Evolutionary conservation across 805 yeast genomes (phyloP).

Genomic region (Spathaspora girioi): DNA sequence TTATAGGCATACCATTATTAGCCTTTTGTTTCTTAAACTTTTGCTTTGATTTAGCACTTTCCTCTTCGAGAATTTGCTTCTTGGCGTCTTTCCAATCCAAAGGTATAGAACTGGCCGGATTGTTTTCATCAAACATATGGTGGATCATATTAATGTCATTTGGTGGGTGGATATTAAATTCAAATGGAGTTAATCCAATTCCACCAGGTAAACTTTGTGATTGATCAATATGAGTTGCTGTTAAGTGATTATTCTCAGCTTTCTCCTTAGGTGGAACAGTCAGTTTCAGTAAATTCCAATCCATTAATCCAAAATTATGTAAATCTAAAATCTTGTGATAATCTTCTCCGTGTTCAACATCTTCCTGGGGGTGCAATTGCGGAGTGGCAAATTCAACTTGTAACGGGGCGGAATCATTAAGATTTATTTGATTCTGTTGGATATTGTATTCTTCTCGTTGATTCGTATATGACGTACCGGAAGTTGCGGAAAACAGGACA

Average conservation of each 20-base stretch:
- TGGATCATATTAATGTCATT: constrained; percentile 13
- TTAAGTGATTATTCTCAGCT: neutral
- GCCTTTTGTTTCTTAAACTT: constrained; percentile 9
- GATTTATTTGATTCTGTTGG: constrained; percentile 20
- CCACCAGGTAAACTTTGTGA: constrained; percentile 4
- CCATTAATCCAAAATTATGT: constrained; percentile 16
- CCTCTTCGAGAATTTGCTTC: neutral
- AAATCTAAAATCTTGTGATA: constrained; percentile 7
- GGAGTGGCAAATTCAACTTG: constrained; percentile 84
- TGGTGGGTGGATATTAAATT: constrained; percentile 22
- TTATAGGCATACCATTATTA: constrained; percentile 9
- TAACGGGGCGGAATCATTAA: constrained; percentile 46
- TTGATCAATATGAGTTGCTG: constrained; percentile 1
- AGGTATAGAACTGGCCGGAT: constrained; percentile 1
- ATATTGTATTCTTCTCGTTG: constrained; percentile 39
- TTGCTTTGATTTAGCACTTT: neutral
- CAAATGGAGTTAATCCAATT: constrained; percentile 27
- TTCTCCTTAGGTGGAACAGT: neutral
- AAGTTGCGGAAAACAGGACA: constrained; percentile 63
- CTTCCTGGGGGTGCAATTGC: constrained; percentile 36
- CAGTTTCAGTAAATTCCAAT: constrained; percentile 20
- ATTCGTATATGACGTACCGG: constrained; percentile 58
- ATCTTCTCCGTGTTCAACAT: constrained; percentile 1
- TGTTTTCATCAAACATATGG: constrained; percentile 5
- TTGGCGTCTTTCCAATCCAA: constrained; percentile 3